A percentile compares a stretch with the other conserved stretches of the same genome.
phyloP scores from a whole-genome alignment of 2,329 filamentous ascomycete genomes.

The Alternaria novae-zelandiae region DNA sequence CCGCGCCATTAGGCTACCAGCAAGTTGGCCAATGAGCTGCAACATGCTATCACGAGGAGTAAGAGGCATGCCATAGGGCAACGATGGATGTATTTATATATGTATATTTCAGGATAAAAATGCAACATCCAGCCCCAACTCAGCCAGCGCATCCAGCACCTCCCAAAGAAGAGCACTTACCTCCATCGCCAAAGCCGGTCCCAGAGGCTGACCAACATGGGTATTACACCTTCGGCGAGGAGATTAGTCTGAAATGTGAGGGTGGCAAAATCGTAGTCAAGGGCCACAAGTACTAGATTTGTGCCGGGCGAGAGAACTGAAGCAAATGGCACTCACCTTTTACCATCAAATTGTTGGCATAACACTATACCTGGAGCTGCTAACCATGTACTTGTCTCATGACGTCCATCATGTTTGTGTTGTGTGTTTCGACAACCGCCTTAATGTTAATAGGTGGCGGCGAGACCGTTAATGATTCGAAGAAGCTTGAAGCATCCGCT shows the following conservation, averaged over 20 bases:
- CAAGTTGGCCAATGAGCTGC: too few relatives aligned
- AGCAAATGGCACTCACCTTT: not conserved
- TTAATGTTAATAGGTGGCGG: not conserved
- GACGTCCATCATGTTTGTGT: not conserved
- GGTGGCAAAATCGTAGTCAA: conserved; percentile 16
- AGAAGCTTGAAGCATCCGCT: not conserved
- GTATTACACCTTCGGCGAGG: conserved; percentile 17
- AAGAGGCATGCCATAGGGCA: too few relatives aligned
- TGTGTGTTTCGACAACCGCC: not conserved
- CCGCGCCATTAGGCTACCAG: too few relatives aligned
- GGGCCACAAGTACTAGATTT: conserved; percentile 2
- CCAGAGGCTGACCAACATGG: conserved; percentile 3
- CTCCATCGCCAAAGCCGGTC: not conserved
- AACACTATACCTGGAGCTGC: not conserved
- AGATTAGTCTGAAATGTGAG: conserved; percentile 22
- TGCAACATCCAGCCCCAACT: too few relatives aligned
- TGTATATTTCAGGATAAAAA: too few relatives aligned
- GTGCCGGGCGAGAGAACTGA: not conserved
- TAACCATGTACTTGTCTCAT: not conserved
- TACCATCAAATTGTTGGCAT: not conserved
- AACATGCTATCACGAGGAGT: too few relatives aligned
- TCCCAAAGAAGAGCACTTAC: not conserved
- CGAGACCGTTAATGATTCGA: not conserved
- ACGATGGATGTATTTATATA: too few relatives aligned
- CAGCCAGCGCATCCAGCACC: too few relatives aligned